A percentile compares a stretch with the other conserved stretches of the same genome.
These are phyloP conservation scores for Blastobotrys aristatus DNA, from an alignment of 1,139 yeast genomes.

Conservation along the genomic window DNA sequence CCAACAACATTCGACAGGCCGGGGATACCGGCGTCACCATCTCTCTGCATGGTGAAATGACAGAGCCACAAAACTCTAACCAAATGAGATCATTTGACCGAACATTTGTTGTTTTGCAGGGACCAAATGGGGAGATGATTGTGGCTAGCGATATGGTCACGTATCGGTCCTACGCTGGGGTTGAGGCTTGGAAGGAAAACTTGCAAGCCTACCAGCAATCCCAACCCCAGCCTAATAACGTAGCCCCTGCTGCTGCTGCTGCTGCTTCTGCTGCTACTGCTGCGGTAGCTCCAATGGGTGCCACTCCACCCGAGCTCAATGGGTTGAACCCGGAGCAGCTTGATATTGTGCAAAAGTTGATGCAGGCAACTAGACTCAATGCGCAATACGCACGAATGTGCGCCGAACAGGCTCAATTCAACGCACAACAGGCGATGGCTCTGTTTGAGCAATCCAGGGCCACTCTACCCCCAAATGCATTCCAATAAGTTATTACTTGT, in stretches of 20 bases:
- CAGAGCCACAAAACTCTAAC: slow-evolving; percentile 57
- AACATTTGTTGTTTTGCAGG: slow-evolving; percentile 66
- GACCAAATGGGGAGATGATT: slow-evolving; percentile 61
- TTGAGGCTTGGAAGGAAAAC: slow-evolving; percentile 50
- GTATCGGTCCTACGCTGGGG: slow-evolving; percentile 57
- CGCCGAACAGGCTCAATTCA: slow-evolving; percentile 86
- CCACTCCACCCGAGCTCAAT: slow-evolving; percentile 22
- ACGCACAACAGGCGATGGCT: slow-evolving; percentile 60
- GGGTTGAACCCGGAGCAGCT: slow-evolving; percentile 52
- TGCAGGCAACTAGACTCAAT: slow-evolving; percentile 69
- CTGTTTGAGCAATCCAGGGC: slow-evolving; percentile 63
- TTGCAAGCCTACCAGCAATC: slow-evolving; percentile 15
- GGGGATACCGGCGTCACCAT: slow-evolving; percentile 73
- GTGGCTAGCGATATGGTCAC: slow-evolving; percentile 80
- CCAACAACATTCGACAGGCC: slow-evolving; percentile 39
- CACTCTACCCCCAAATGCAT: slow-evolving; percentile 59
- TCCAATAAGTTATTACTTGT: slow-evolving; percentile 15
- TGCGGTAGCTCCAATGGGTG: slow-evolving; percentile 17
- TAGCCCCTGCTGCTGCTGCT: not conserved
- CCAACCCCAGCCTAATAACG: not conserved
- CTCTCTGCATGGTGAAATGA: slow-evolving; percentile 77
- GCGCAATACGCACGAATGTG: slow-evolving; percentile 77
- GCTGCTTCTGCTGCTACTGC: slow-evolving; percentile 8
- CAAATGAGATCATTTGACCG: slow-evolving; percentile 75
- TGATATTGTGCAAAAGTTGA: slow-evolving; percentile 58